phyloP scores from a whole-genome alignment of 176 grass and related monocot species.

The Zizania latifolia region DNA sequence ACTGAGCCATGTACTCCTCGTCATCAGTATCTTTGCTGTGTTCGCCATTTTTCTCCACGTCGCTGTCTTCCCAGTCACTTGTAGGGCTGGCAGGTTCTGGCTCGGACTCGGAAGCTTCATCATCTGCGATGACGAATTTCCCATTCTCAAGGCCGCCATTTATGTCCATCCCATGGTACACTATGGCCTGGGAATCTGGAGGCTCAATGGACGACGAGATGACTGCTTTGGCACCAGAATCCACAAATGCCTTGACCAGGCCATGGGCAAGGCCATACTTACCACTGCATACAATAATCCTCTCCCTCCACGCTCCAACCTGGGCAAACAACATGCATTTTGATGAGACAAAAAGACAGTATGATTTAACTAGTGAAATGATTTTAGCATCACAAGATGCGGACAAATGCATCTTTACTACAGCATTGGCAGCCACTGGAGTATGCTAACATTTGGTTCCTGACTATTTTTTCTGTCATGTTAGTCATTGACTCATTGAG shows the following conservation, averaged over 20 bases:
- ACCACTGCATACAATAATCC: slow-evolving; percentile 80
- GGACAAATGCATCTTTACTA: neutral
- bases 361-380: neutral
- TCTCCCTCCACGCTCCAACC: slow-evolving; percentile 94
- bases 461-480: neutral
- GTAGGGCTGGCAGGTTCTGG: slow-evolving; percentile 60
- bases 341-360: neutral
- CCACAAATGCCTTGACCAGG: slow-evolving; percentile 78
- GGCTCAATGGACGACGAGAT: slow-evolving; percentile 69
- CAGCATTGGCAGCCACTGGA: neutral
- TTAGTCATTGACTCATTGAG: neutral
- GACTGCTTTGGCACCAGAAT: slow-evolving; percentile 85
- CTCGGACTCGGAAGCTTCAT: slow-evolving; percentile 62
- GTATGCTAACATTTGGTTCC: neutral
- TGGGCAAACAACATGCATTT: slow-evolving; percentile 30
- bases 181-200: slow-evolving; percentile 61
- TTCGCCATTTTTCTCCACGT: slow-evolving; percentile 52
- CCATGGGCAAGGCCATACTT: slow-evolving; percentile 57
- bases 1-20: slow-evolving; percentile 76
- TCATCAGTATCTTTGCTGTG: slow-evolving; percentile 43
- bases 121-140: slow-evolving; percentile 86
- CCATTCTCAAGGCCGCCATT: slow-evolving; percentile 52
- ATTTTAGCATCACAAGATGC: neutral
- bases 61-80: slow-evolving; percentile 95
- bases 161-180: slow-evolving; percentile 46